phyloP scores from a whole-genome alignment of 2,329 filamentous ascomycete species.

The Bipolaris zeicola region DNA sequence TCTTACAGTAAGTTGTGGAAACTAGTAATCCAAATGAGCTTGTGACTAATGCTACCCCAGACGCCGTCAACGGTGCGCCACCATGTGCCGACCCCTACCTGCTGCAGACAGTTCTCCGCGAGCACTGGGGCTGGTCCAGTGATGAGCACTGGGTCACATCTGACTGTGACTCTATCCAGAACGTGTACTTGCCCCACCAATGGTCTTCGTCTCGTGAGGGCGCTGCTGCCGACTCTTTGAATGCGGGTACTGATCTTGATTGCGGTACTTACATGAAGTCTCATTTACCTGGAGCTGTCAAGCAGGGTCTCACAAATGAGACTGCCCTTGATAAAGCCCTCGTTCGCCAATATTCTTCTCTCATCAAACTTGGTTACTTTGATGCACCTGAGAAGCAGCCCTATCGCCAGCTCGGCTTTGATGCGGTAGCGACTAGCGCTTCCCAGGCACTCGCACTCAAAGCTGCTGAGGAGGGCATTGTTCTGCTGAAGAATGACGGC shows the following conservation, averaged over 20 bases:
- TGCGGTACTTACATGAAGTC: slow-evolving; percentile 33
- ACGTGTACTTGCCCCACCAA: slow-evolving; percentile 60
- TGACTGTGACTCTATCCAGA: slow-evolving; percentile 68
- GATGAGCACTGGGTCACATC: slow-evolving; percentile 67
- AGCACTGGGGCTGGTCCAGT: slow-evolving; percentile 68
- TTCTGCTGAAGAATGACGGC: slow-evolving; percentile 60
- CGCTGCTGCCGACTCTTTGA: slow-evolving; percentile 33
- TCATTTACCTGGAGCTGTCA: slow-evolving; percentile 27
- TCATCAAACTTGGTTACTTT: slow-evolving; percentile 58
- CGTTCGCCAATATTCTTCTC: slow-evolving; percentile 59
- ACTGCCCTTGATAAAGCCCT: slow-evolving; percentile 58
- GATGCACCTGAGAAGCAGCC: slow-evolving; percentile 48
- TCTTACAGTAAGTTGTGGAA: slow-evolving; percentile 48
- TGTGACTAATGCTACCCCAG: slow-evolving; percentile 45
- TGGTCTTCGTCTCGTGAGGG: slow-evolving; percentile 39
- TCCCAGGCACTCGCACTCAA: slow-evolving; percentile 62
- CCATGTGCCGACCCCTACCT: slow-evolving; percentile 68
- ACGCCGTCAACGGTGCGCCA: slow-evolving; percentile 69
- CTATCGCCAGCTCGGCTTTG: slow-evolving; percentile 30
- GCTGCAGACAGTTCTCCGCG: slow-evolving; percentile 66
- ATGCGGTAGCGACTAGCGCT: slow-evolving; percentile 58
- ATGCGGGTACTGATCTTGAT: slow-evolving; percentile 33
- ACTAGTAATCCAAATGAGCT: neutral
- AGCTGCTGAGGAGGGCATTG: slow-evolving; percentile 57
- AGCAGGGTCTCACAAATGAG: slow-evolving; percentile 41